These are phyloP conservation scores for Psilocybe cyanescens DNA, from an alignment of 768 basidiomycete species.

Conservation along the genomic window DNA sequence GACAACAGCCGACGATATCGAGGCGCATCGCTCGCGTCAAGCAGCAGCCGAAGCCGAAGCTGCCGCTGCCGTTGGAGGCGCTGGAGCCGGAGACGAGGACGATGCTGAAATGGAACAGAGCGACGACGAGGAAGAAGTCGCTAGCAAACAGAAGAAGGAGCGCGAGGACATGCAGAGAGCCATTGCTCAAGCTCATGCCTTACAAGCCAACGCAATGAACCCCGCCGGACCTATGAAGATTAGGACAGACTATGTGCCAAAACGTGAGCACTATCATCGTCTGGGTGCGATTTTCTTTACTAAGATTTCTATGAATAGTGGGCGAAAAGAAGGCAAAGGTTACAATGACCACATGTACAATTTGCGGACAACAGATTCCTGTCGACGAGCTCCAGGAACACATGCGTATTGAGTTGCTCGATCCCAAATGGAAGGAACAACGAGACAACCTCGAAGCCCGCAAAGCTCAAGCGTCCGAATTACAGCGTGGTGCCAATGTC, in stretches of 20 bases:
- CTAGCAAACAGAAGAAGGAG: slow-evolving; percentile 65
- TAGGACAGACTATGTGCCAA: slow-evolving; percentile 94
- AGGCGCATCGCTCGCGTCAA: slow-evolving; percentile 79
- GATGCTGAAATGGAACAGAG: slow-evolving; percentile 87
- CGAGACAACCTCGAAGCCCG: slow-evolving; percentile 87
- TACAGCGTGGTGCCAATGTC: slow-evolving; percentile 92
- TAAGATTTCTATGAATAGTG: slow-evolving; percentile 43
- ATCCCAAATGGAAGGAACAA: slow-evolving; percentile 98
- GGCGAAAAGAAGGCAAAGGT: slow-evolving; percentile 67
- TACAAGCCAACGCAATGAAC: slow-evolving; percentile 79
- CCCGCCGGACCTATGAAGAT: slow-evolving; percentile 89
- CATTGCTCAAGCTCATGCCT: slow-evolving; percentile 74
- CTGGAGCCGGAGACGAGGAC: slow-evolving; percentile 52
- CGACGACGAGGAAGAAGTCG: slow-evolving; percentile 75
- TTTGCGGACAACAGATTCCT: slow-evolving; percentile 96
- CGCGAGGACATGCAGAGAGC: slow-evolving; percentile 74
- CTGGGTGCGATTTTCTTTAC: slow-evolving; percentile 8
- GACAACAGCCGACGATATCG: slow-evolving; percentile 84
- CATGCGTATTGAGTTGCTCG: slow-evolving; percentile 96
- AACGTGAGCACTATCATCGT: slow-evolving; percentile 55
- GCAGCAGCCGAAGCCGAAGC: slow-evolving; percentile 87
- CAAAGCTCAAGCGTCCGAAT: slow-evolving; percentile 86
- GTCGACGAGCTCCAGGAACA: slow-evolving; percentile 96
- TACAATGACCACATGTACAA: slow-evolving; percentile 84
- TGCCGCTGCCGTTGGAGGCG: slow-evolving; percentile 75